Base-by-base conservation (phyloP, 2,329 filamentous ascomycete species). In the Trichoderma koningiopsis region DNA sequence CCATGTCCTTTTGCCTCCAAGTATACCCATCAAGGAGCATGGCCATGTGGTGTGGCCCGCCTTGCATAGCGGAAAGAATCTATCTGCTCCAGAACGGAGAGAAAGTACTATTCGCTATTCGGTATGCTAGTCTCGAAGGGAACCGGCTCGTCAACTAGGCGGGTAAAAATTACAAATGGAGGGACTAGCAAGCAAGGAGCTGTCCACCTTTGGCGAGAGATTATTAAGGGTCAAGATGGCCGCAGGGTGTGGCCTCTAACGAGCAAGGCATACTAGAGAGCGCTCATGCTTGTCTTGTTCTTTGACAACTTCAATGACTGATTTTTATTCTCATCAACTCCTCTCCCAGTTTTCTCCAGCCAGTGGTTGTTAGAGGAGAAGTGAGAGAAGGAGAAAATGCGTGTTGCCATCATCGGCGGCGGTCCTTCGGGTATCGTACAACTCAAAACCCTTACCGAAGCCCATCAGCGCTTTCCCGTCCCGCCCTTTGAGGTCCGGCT, bases 331-430 rank as follows among this genome's bases (percentile, higher is more conserved):
- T 16, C 29, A n/a, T 40, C n/a, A 1, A 6, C 13, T 19, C 8
- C 47, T 27, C 35, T 40, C 14, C 19, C 19, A 49, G 13, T 29
- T 35, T 29, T 35, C 4, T 27, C 35, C n/a, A 6, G 31, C 43
- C 16, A 22, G 40, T 43, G 2, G 22, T 52, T 29, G 16, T 5
- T n/a, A 43, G n/a, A 29, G 8, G 49, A 29, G 49, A n/a, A 10
- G 4, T 2, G 8, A 40, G 37, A 40, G 16, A 40, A 40, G 37
- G 11, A 35, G 33, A 35, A 33, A 27, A 75, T 76, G 75, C 76
- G 76, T 58, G 79, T 82, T 60, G 80, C 80, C 47, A 75, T 82
- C 72, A 80, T 82, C 72, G 80, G 80, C 31, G 81, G 76, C 47
- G 80, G 81, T 35, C 78, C 81, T 57, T 78, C 79, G 6, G 80